Conservation (phyloP, 2,329 filamentous ascomycete genomes). For the Ophioceras dolichostomum region DNA sequence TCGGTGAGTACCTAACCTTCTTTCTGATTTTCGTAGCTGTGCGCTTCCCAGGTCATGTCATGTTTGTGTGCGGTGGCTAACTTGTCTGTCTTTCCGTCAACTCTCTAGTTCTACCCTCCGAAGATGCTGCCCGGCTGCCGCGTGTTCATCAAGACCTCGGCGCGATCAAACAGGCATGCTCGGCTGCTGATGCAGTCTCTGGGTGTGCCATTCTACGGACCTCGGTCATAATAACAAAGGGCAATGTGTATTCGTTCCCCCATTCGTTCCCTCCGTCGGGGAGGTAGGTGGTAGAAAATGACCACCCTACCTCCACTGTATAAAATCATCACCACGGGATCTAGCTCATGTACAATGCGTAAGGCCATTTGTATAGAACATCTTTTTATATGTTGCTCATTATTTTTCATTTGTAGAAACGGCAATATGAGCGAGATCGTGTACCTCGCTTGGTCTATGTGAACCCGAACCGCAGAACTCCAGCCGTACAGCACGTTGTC, state of each 20-base stretch:
- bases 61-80: too few species aligned
- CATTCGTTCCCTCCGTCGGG: too few species aligned
- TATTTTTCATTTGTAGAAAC: too few species aligned
- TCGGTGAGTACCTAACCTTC: slow-evolving; percentile 50
- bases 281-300: too few species aligned
- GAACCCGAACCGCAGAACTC: too few species aligned
- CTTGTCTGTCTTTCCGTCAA: neutral
- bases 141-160: slow-evolving; percentile 73
- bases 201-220: slow-evolving; percentile 69
- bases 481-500: neutral
- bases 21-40: neutral
- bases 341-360: slow-evolving; percentile 6
- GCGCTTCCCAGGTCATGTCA: neutral
- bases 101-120: slow-evolving; percentile 41
- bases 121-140: slow-evolving; percentile 77
- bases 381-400: neutral
- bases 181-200: slow-evolving; percentile 60
- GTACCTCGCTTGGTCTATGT: too few species aligned
- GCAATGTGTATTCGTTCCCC: too few species aligned
- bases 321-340: too few species aligned
- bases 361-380: slow-evolving; percentile 1
- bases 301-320: too few species aligned
- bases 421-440: too few species aligned
- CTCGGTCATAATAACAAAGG: slow-evolving; percentile 7
- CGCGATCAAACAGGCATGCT: slow-evolving; percentile 74